Percentiles rank a stretch among this genome's conserved stretches.
phyloP scores from a whole-genome alignment of 257 asterid species.

The Nyctanthes arbortristis region DNA sequence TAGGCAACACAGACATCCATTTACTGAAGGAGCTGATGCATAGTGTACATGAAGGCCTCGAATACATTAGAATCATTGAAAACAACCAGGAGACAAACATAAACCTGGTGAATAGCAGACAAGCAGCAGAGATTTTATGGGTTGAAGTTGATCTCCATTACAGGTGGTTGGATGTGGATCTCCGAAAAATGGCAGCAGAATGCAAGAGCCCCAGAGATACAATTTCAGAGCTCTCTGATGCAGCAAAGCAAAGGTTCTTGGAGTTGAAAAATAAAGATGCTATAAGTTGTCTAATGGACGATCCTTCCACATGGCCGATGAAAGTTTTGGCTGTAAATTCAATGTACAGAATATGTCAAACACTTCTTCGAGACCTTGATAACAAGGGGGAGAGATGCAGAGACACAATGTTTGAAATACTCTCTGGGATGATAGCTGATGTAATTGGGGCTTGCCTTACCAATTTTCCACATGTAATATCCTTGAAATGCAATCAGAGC shows the following conservation, averaged over 20 bases:
- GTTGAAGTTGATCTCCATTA: slow-evolving; percentile 57
- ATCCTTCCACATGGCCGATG: slow-evolving; percentile 62
- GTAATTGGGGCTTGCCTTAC: slow-evolving; percentile 69
- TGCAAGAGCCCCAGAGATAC: slow-evolving; percentile 39
- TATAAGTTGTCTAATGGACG: slow-evolving; percentile 34
- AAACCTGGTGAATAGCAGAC: slow-evolving; percentile 44
- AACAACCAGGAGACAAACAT: slow-evolving; percentile 39
- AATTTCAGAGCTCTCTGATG: slow-evolving; percentile 50
- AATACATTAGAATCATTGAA: slow-evolving; percentile 51
- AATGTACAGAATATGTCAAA: slow-evolving; percentile 71
- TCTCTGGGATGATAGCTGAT: slow-evolving; percentile 51
- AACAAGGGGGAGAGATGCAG: slow-evolving; percentile 27
- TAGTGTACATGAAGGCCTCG: slow-evolving; percentile 57
- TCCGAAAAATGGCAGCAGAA: slow-evolving; percentile 37
- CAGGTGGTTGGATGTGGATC: slow-evolving; percentile 69
- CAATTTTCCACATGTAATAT: slow-evolving; percentile 57
- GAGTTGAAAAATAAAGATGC: slow-evolving; percentile 40
- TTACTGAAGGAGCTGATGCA: slow-evolving; percentile 41
- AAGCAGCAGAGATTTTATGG: slow-evolving; percentile 73
- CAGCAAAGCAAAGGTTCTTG: slow-evolving; percentile 48
- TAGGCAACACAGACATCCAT: slow-evolving; percentile 29
- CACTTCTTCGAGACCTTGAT: slow-evolving; percentile 44
- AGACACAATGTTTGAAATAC: slow-evolving; percentile 37
- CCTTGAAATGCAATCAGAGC: slow-evolving; percentile 52
- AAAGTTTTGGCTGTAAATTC: slow-evolving; percentile 65